phyloP scores from a whole-genome alignment of 2,329 filamentous ascomycete genomes.

The Alternaria arbusti region DNA sequence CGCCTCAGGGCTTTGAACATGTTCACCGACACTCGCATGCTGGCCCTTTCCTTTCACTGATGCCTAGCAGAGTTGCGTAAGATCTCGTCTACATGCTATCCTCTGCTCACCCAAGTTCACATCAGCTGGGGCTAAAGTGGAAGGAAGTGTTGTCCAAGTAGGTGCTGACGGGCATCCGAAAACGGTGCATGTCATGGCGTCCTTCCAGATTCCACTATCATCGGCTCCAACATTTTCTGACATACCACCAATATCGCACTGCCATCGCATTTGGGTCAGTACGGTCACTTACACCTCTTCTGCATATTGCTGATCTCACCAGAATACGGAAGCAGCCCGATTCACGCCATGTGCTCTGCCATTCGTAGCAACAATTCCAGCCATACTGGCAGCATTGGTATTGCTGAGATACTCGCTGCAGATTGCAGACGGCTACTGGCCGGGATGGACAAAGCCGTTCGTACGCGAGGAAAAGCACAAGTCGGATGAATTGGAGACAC shows the following conservation, averaged over 20 bases:
- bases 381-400: conserved; percentile 45
- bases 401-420: conserved; percentile 45
- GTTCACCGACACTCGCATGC: conserved; percentile 10
- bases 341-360: conserved; percentile 52
- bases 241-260: conserved; percentile 29
- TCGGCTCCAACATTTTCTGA: conserved; percentile 13
- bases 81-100: conserved; percentile 22
- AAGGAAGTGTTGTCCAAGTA: conserved; percentile 27
- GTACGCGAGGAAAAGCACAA: conserved; percentile 45
- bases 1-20: not conserved
- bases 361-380: conserved; percentile 48
- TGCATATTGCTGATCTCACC: conserved; percentile 12
- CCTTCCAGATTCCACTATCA: conserved; percentile 30
- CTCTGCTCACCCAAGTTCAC: conserved; percentile 9
- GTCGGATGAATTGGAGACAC: conserved; percentile 39
- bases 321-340: conserved; percentile 47
- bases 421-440: conserved; percentile 44
- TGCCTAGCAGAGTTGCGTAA: conserved; percentile 9
- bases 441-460: conserved; percentile 61
- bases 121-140: conserved; percentile 28
- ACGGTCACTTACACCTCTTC: not conserved
- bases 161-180: not conserved
- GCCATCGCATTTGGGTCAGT: conserved; percentile 38
- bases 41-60: conserved; percentile 1
- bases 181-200: conserved; percentile 28